phyloP scores from a whole-genome alignment of 1,284 basidiomycete species.

The Rhodotorula sp. region DNA sequence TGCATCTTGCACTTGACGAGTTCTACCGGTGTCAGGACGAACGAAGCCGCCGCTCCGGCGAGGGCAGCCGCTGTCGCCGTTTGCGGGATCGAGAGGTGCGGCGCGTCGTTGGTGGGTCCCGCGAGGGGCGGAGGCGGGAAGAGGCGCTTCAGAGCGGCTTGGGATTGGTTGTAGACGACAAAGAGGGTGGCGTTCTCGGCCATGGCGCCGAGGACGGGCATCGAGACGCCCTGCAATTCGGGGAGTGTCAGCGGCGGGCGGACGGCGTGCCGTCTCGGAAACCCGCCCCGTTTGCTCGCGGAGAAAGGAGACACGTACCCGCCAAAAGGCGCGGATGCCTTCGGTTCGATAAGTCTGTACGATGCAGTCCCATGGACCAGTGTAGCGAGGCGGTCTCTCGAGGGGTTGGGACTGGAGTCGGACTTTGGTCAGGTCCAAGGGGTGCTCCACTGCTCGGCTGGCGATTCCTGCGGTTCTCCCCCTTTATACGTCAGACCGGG shows the following conservation, averaged over 20 bases:
- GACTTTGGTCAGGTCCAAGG: conserved; percentile 68
- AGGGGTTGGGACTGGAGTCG: conserved; percentile 79
- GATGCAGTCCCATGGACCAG: conserved; percentile 77
- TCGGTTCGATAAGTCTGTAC: conserved; percentile 72
- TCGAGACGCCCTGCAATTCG: conserved; percentile 69
- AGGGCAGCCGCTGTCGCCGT: conserved; percentile 73
- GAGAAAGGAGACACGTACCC: conserved; percentile 58
- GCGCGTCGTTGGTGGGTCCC: conserved; percentile 4
- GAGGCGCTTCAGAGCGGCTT: conserved; percentile 59
- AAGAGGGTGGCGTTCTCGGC: conserved; percentile 86
- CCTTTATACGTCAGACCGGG: background rate
- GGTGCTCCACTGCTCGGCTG: conserved; percentile 80
- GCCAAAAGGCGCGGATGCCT: conserved; percentile 73
- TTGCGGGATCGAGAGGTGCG: conserved; percentile 61
- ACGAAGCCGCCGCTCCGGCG: conserved; percentile 76
- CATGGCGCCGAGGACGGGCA: conserved; percentile 86
- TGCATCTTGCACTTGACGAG: conserved; percentile 95
- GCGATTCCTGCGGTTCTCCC: conserved; percentile 63
- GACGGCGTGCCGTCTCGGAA: background rate
- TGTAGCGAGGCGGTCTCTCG: conserved; percentile 63
- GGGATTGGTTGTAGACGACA: conserved; percentile 79
- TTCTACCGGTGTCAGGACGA: conserved; percentile 86
- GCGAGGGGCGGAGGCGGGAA: conserved; percentile 25
- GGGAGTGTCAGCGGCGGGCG: background rate
- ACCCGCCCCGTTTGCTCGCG: no score